phyloP scores from a whole-genome alignment of 306 rosid species.

The Sindora glabra region DNA sequence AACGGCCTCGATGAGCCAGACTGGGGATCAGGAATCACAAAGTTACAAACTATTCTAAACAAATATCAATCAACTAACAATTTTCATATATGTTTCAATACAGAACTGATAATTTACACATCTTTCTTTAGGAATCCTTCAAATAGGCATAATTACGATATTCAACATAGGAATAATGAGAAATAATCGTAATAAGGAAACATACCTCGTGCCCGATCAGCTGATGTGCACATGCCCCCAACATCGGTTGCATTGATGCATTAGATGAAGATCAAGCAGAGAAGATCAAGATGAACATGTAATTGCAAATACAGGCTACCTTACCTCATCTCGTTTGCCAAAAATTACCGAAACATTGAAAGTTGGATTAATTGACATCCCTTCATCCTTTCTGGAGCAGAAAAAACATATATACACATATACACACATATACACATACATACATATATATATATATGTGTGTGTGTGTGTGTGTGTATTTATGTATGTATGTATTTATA shows the following conservation, averaged over 20 bases:
- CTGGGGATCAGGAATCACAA: constrained; percentile 39
- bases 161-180: not conserved
- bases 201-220: constrained; percentile 72
- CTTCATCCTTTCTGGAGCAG: constrained; percentile 73
- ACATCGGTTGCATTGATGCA: constrained; percentile 59
- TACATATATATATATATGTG: too few relatives aligned
- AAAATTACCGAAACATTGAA: constrained; percentile 76
- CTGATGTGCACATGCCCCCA: constrained; percentile 82
- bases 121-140: too few relatives aligned
- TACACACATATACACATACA: too few relatives aligned
- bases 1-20: constrained; percentile 53
- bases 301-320: constrained; percentile 1
- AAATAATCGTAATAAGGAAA: not conserved
- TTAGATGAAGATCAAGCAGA: constrained; percentile 2
- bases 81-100: too few relatives aligned
- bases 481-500: constrained; percentile 4
- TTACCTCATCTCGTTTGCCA: constrained; percentile 94
- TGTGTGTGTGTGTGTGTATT: too few relatives aligned
- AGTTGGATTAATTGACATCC: constrained; percentile 64
- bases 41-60: not conserved
- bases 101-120: too few relatives aligned
- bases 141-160: not conserved
- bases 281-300: constrained; percentile 5
- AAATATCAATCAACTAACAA: not conserved
- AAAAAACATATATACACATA: constrained; percentile 7